Evolutionary conservation across 1,139 yeast genomes (phyloP), one percentile per base, ranked within the genome.

Genomic region (Kluyveromyces marxianus): DNA sequence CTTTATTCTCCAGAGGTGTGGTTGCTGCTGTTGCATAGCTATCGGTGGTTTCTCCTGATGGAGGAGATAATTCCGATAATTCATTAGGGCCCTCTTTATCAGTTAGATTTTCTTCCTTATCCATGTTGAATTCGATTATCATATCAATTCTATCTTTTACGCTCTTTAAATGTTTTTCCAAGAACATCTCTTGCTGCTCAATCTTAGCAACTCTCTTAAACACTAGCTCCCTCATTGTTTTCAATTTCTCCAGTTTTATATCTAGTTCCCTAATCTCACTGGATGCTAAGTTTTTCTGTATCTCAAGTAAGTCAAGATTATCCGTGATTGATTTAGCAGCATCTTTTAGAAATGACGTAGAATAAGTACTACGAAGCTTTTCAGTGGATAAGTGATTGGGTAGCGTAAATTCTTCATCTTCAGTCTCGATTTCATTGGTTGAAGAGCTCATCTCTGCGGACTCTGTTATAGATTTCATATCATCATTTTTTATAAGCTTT

Each of bases 241-340:
- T 74, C 41, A 83, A 58, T 53, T 70, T 72, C 41, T 71, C 69
- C 39, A 83, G 74, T 53, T 79, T 74, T 39, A 60, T 60, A 57
- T 83, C 89, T 37, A 83, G 69, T 48, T 80, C 89, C 43, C 68
- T 63, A 42, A 83, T 77, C 55, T 83, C 89, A 52, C 71, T 71
- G 1, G 83, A 72, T 0, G 85, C 81, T 33, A 81, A 62, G 28
- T 81, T 80, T 61, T 83, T 81, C 45, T 83, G 73, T 30, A 83
- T 71, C 50, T 79, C 83, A 42, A 81, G 57, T 25, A 77, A 62
- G 50, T 77, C 83, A 50, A 81, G 62, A 45, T 71, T 71, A 48
- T 74, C 71, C 39, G 66, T 67, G 27, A 79, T 67, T 4, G 65
- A 65, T 10, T 66, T 64, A 49, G 69, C 69, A 45, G 69, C 71